Base-by-base conservation (phyloP, 2,329 filamentous ascomycete genomes). In the Alternaria brassicae region DNA sequence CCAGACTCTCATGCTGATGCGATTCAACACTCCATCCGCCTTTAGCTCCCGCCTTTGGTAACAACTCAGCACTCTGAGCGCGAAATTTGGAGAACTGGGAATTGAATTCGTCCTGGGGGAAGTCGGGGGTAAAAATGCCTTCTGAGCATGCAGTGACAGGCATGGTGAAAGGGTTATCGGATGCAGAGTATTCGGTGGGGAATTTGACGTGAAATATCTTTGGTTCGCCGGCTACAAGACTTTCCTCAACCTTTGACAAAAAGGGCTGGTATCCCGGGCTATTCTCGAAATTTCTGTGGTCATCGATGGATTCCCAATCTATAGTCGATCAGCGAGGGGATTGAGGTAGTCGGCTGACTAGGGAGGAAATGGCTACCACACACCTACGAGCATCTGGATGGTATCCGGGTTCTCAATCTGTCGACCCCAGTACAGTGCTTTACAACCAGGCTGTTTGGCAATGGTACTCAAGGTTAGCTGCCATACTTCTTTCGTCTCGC, bases 141-240 rank as follows among this genome's bases (percentile, higher is more conserved):
- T 75, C 76, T 9, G 79, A 72, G 30, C 85, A 71, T 66, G 87
- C 85, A 1, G 84, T 85, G 2, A 84, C 74, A 2, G 84, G 82
- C 1, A 79, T 78, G 37, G 78, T 75, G 17, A 72, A 65, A 30
- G 75, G 75, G 2, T 72, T 58, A 0, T 73, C 70, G 1, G 70
- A 27, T 25, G 2, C 15, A 7, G 67, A 12, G 6, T 53, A 23
- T 3, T 34, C 37, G 2, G 63, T 39, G 2, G 69, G 62, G 41
- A 81, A 65, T 13, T 73, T 66, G 54, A 72, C 68, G 67, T 82
- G 81, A 50, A 70, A 63, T 17, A 81, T 62, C 1, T 39, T 37
- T 2, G 72, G 69, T 2, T 60, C 37, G 9, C 65, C 72, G 41
- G 58, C 65, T 23, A 78, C 54, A 25, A 81, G 64, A 3, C 65